Percentiles rank a stretch among this genome's conserved stretches.
Conservation (phyloP, 305 asterid species). For the Solanum hybrid region DNA sequence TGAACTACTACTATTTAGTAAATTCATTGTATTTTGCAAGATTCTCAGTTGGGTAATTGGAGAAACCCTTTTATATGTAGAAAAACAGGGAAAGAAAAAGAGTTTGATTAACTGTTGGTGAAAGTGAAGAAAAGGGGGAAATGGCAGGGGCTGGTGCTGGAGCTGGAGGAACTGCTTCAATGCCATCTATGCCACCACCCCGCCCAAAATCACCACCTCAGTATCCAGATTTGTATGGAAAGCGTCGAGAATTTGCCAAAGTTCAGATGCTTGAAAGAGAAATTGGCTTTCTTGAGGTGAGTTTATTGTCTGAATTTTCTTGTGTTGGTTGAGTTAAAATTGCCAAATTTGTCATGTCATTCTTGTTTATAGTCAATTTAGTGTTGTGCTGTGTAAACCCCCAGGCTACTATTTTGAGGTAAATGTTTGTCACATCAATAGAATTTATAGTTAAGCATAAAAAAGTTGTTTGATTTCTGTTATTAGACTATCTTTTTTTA, state of each 20-base stretch:
- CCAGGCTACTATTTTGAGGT: neutral
- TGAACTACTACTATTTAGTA: neutral
- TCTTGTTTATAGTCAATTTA: neutral
- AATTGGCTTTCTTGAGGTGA: slow-evolving; percentile 67
- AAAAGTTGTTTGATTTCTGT: neutral
- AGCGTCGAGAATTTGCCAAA: slow-evolving; percentile 61
- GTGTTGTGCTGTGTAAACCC: neutral
- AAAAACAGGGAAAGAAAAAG: neutral
- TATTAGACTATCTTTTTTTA: neutral
- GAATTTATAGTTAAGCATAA: neutral
- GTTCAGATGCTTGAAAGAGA: slow-evolving; percentile 79
- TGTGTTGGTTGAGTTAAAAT: neutral
- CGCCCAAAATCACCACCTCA: slow-evolving; percentile 79
- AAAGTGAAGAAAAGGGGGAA: slow-evolving; percentile 21
- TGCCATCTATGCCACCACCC: slow-evolving; percentile 75
- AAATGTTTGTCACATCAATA: neutral
- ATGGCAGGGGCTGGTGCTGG: slow-evolving; percentile 41
- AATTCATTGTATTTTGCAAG: neutral
- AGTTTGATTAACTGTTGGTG: neutral
- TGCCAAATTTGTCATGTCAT: neutral
- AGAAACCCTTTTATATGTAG: neutral
- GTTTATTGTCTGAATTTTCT: neutral
- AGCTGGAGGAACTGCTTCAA: slow-evolving; percentile 25
- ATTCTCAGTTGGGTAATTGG: neutral
- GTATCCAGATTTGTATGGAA: slow-evolving; percentile 88